Evolutionary conservation across 768 basidiomycete genomes (phyloP), one percentile per base, ranked within the genome.

Genomic region (Tylopilus balloui): DNA sequence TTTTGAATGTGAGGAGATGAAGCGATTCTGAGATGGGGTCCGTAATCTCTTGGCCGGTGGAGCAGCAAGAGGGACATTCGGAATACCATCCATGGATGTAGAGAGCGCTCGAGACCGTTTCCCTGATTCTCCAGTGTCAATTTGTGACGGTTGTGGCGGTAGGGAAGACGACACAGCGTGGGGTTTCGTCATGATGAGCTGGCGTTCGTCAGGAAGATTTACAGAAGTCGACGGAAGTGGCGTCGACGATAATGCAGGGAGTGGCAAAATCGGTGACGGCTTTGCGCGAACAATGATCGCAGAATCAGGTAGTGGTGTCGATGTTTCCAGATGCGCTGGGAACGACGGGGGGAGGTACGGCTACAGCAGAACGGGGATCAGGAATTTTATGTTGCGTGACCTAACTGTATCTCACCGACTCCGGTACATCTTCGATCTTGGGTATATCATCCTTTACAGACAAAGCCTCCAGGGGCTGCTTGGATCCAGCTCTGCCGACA

Each of bases 301-400:
- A 34, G 52, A 39, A 36, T 48, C 49, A n/a, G 56, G 53, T 28
- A 64, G 66, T 10, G 80, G 81, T 5, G 80, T 83, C 2, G 81
- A 83, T 23, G 78, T 81, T 27, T 66, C 58, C 19, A 83, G 60
- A 48, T 79, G 67, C 11, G 74, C 68, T 25, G 78, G 75, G 55
- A 81, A 82, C 7, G 80, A 81, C 4, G 79, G 80, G 1, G 79
- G 79, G 17, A 78, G 62, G 50, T 74, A 78, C n/a, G 68, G 65
- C 78, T 73, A 52, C 56, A 36, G 24, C 29, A 39, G 31, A 40
- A 48, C 27, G 38, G 25, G 28, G 3, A 38, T 67, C 48, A 67
- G 53, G 41, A 31, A 43, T 19, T 23, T 41, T 28, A 47, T 34
- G 32, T 42, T 23, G 20, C 25, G 35, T 49, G 17, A 52, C 46